These are phyloP conservation scores for Boletellus sp. DNA, from an alignment of 1,284 basidiomycete genomes.

Conservation along the genomic window DNA sequence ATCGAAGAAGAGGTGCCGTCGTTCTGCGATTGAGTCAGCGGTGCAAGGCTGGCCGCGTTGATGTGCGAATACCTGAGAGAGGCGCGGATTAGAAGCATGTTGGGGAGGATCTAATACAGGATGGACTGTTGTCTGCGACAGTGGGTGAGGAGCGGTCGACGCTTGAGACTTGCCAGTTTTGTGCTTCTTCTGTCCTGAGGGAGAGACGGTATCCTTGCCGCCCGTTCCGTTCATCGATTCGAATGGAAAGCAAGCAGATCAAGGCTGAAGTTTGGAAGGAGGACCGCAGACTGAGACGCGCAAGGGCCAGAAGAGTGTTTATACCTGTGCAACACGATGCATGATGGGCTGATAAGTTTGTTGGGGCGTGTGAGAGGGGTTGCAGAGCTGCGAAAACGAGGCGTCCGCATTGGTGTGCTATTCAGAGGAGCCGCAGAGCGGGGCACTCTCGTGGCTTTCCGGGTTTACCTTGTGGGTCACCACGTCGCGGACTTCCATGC, in stretches of 20 bases:
- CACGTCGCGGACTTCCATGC: conserved; percentile 32
- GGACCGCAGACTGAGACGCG: background rate
- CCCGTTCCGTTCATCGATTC: conserved; percentile 13
- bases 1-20: conserved; percentile 8
- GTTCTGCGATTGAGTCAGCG: conserved; percentile 19
- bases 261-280: background rate
- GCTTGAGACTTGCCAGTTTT: conserved; percentile 13
- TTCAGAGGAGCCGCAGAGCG: background rate
- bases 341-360: conserved; percentile 3
- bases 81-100: conserved; percentile 4
- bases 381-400: conserved; percentile 18
- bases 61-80: conserved; percentile 16
- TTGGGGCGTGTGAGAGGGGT: conserved; percentile 19
- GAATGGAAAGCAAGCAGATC: background rate
- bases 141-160: conserved; percentile 1
- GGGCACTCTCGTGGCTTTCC: background rate
- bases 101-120: conserved; percentile 16
- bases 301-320: conserved; percentile 15
- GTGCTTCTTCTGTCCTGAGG: conserved; percentile 12
- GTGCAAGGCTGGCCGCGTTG: background rate
- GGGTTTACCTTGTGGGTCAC: background rate
- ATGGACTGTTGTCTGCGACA: conserved; percentile 6
- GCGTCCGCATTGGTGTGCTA: conserved; percentile 18
- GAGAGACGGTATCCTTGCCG: background rate
- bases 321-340: conserved; percentile 22